A percentile compares a stretch with the other conserved stretches of the same genome.
phyloP scores from a whole-genome alignment of 148 eudicot species.

The Cornus suecica region DNA sequence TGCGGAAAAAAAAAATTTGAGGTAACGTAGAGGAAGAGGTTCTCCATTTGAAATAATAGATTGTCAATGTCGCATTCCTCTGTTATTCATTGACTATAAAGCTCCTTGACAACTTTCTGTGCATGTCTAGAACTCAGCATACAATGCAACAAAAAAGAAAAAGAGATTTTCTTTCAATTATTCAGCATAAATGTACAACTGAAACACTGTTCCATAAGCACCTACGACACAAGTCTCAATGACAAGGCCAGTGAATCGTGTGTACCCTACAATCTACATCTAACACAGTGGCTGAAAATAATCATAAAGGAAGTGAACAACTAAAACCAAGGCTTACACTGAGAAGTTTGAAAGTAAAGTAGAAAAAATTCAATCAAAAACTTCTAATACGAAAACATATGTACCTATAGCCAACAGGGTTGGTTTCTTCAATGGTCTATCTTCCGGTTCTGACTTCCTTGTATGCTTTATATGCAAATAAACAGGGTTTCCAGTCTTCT shows the following conservation, averaged over 20 bases:
- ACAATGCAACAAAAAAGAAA: no score
- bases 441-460: slow-evolving; percentile 74
- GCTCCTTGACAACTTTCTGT: no score
- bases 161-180: no score
- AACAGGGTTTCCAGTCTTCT: slow-evolving; percentile 83
- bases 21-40: no score
- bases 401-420: slow-evolving; percentile 94
- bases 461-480: slow-evolving; percentile 88
- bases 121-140: no score
- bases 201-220: no score
- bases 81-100: no score
- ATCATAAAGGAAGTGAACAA: neutral
- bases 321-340: no score
- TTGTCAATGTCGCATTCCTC: no score
- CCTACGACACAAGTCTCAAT: neutral
- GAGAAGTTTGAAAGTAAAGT: neutral
- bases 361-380: neutral
- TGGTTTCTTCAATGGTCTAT: slow-evolving; percentile 91
- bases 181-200: no score
- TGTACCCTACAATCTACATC: neutral
- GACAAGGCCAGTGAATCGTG: neutral
- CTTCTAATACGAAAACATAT: neutral
- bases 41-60: no score
- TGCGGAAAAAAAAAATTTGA: no score
- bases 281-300: neutral